Evolutionary conservation across 129 eudicot genomes (phyloP).

Genomic region (Arctium minus): DNA sequence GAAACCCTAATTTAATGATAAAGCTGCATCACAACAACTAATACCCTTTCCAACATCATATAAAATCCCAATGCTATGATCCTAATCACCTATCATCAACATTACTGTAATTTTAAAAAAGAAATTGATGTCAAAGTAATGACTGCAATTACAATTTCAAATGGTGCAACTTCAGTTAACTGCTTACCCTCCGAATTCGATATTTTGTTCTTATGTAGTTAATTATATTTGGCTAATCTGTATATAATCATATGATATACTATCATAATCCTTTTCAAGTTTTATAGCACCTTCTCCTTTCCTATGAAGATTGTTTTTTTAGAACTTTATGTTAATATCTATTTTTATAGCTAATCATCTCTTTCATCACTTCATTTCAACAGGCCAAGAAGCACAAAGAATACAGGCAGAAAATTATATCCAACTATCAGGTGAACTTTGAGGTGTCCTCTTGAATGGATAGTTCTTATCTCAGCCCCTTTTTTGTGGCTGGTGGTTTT

Average conservation of each 20-base stretch:
- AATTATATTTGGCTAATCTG: not conserved
- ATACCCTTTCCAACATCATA: not conserved
- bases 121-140: not conserved
- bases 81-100: not conserved
- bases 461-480: not conserved
- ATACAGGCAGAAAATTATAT: slow-evolving; percentile 71
- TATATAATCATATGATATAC: not conserved
- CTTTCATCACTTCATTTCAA: slow-evolving; percentile 25
- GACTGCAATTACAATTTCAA: not conserved
- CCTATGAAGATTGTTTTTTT: not conserved
- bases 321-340: not conserved
- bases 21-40: not conserved
- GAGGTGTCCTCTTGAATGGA: not conserved
- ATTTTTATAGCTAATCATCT: slow-evolving; percentile 6
- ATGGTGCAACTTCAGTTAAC: not conserved
- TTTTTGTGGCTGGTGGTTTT: not conserved
- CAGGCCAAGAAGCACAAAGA: slow-evolving; percentile 78
- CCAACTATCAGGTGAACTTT: slow-evolving; percentile 77
- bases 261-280: not conserved
- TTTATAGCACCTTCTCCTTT: not conserved
- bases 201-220: not conserved
- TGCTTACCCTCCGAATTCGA: not conserved
- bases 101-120: not conserved
- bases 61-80: not conserved
- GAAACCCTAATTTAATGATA: not conserved